These are phyloP conservation scores for Beauveria rudraprayagi DNA, from an alignment of 2,329 filamentous ascomycete genomes.

Conservation along the genomic window DNA sequence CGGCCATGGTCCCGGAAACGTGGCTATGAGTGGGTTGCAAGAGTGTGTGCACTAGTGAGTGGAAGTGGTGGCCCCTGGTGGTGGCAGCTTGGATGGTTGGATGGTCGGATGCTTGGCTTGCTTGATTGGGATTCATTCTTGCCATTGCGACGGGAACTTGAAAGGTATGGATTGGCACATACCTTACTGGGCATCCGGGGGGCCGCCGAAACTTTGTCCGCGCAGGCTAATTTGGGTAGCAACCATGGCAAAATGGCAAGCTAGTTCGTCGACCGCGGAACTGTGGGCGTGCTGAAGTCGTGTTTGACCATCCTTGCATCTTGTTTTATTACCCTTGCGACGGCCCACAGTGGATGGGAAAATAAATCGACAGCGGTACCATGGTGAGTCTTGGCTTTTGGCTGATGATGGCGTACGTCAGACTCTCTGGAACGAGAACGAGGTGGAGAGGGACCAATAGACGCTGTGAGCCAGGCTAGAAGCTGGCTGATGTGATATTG, in stretches of 20 bases:
- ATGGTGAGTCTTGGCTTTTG: not conserved
- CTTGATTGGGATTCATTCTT: not conserved
- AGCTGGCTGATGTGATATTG: conserved; percentile 9
- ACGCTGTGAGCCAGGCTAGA: not conserved
- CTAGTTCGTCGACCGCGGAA: not conserved
- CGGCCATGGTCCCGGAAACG: conserved; percentile 9
- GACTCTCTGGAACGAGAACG: not conserved
- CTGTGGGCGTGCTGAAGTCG: not conserved
- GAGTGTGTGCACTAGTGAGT: not conserved
- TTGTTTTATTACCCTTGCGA: not conserved
- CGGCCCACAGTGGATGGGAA: not conserved
- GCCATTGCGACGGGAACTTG: not conserved
- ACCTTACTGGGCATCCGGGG: not conserved
- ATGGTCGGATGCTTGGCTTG: not conserved
- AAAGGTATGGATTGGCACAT: not conserved
- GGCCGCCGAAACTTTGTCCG: conserved; percentile 2
- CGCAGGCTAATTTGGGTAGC: not conserved
- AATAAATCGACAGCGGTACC: not conserved
- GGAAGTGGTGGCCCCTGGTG: not conserved
- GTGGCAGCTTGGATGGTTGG: not conserved
- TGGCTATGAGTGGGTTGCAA: conserved; percentile 7
- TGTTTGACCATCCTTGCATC: not conserved
- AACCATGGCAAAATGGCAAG: not conserved
- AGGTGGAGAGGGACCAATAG: conserved; percentile 4
- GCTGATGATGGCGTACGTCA: conserved; percentile 7